phyloP scores from a whole-genome alignment of 225 moss, liverwort and hornwort genomes.

The Takakia lepidozioides region DNA sequence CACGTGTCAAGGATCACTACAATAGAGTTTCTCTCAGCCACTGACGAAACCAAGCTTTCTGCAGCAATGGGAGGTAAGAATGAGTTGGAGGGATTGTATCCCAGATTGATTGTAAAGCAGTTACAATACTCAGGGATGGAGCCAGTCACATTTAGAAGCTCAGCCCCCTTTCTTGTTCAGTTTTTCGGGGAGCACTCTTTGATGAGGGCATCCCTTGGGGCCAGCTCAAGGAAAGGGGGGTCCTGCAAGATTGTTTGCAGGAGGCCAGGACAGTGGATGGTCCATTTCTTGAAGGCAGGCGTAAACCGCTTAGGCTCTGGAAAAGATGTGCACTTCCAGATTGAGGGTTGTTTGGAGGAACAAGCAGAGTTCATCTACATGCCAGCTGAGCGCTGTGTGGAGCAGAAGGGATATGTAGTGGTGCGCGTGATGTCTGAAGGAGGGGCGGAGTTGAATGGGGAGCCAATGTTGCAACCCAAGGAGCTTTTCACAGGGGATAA shows the following conservation, averaged over 20 bases:
- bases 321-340: conserved; percentile 16
- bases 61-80: conserved; percentile 4
- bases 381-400: conserved; percentile 28
- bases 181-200: conserved; percentile 25
- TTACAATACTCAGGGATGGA: conserved; percentile 22
- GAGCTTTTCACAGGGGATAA: conserved; percentile 25
- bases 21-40: conserved; percentile 6
- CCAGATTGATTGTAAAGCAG: conserved; percentile 5
- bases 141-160: conserved; percentile 26
- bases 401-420: conserved; percentile 32
- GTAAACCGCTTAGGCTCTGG: conserved; percentile 32
- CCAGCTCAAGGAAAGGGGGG: background rate
- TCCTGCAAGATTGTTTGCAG: conserved; percentile 20
- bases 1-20: conserved; percentile 2
- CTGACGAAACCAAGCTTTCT: background rate
- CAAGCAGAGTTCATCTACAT: conserved; percentile 38
- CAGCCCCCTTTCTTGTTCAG: conserved; percentile 35
- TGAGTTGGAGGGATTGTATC: background rate
- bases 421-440: conserved; percentile 17
- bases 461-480: conserved; percentile 21
- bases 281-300: conserved; percentile 38
- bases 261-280: conserved; percentile 11
- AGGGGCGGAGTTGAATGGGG: conserved; percentile 19
- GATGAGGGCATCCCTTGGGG: conserved; percentile 10
- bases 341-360: conserved; percentile 23